Conservation (phyloP, 2,329 filamentous ascomycete genomes). For the Orbilia javanica region DNA sequence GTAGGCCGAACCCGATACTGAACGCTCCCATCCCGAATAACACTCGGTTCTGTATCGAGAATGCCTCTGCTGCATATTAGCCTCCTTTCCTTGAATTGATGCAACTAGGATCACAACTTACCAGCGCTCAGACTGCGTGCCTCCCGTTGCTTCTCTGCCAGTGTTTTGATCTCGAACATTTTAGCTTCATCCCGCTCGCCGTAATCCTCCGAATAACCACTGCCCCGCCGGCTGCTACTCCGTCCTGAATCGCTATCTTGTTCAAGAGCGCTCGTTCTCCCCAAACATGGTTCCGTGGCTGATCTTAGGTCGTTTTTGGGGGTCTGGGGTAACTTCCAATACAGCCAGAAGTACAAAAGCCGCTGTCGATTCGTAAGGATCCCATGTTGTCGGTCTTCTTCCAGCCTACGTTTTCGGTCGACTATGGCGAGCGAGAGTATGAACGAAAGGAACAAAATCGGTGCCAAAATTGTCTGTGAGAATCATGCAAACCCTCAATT, state of each 20-base stretch:
- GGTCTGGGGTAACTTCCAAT: constrained; percentile 33
- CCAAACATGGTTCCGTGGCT: constrained; percentile 2
- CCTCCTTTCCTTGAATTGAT: neutral
- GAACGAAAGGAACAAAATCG: constrained; percentile 55
- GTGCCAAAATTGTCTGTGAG: constrained; percentile 48
- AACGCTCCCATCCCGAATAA: constrained; percentile 53
- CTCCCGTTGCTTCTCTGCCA: constrained; percentile 38
- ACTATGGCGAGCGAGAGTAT: constrained; percentile 56
- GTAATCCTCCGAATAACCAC: constrained; percentile 25
- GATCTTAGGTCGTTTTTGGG: constrained; percentile 3
- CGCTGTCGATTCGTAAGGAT: constrained; percentile 29
- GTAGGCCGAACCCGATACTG: constrained; percentile 48
- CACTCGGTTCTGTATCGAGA: constrained; percentile 57
- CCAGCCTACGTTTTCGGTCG: constrained; percentile 47
- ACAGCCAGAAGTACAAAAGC: constrained; percentile 45
- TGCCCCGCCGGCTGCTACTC: constrained; percentile 31
- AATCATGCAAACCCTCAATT: neutral
- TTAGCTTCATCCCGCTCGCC: constrained; percentile 19
- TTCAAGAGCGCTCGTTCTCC: neutral
- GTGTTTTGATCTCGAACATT: constrained; percentile 13
- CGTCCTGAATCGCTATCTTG: constrained; percentile 13
- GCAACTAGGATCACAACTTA: constrained; percentile 5
- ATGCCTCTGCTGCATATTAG: constrained; percentile 32
- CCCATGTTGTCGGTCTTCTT: constrained; percentile 44
- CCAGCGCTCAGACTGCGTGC: constrained; percentile 52